Base-by-base conservation (phyloP, 139 green algal species). In the Coelastrella sp. region DNA sequence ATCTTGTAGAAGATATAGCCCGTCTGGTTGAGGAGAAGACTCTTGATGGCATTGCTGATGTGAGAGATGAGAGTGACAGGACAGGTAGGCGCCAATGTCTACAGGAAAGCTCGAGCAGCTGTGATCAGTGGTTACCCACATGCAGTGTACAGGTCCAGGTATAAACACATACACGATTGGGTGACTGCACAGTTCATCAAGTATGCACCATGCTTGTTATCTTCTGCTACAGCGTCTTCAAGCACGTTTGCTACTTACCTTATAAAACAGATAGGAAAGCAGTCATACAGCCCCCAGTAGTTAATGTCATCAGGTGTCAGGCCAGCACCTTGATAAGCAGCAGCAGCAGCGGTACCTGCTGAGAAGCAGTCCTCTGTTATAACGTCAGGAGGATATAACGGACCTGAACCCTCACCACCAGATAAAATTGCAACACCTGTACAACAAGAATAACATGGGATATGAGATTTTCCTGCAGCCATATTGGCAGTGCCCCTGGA, bases 1-100 rank as follows among this genome's bases (percentile, higher is more conserved):
- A 95, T 91, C 84, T 98, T 38, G 92, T 97, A 6, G 83, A 92
- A 38, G 71, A 90, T 37, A 95, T 99, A 25, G 97, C 96, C 2
- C 71, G 93, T 41, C 88, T 99, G 60, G 96, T 97, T 9, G 95
- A 99, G 40, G 83, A 81, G 19, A 91, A 92, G 85, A 71, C 13
- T 35, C 84, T 97, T 3, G 91, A 92, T 40, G 95, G 96, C 71
- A 91, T 98, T 43, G 89, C 90, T 27, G 96, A 99, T 76, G 90
- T 99, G 21, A 88, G 96, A 8, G 97, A 99, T 85, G 97, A 99
- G 91, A 97, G 91, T 50, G 97, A 99, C 87, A 91, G 97, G 0
- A 81, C 73, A 50, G 73, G 73, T 81, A 64, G 19, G 53, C 53
- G 45, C 11, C 11, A 53, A 21, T 53, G 45, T n/a, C n/a, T n/a